These are phyloP conservation scores for Aspergillus amoenus DNA, from an alignment of 2,329 filamentous ascomycete genomes.

Conservation along the genomic window DNA sequence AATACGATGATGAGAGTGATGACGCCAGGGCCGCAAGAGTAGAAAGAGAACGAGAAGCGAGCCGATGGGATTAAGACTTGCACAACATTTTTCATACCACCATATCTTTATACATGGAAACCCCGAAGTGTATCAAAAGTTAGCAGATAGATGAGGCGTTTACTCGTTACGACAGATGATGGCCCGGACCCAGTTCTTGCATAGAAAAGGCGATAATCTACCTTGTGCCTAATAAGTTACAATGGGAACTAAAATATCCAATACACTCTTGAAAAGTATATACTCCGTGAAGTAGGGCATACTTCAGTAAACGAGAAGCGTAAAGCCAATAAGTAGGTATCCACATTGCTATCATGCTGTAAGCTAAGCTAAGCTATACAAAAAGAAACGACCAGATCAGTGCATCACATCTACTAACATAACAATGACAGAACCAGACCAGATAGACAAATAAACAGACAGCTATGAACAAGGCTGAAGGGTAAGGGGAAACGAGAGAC, in stretches of 20 bases:
- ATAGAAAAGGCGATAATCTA: not conserved
- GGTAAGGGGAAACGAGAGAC: constrained; percentile 9
- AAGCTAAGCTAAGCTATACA: not conserved
- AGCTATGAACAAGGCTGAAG: constrained; percentile 15
- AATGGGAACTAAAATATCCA: not conserved
- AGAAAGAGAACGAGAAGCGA: constrained; percentile 42
- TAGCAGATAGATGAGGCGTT: not conserved
- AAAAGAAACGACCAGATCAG: not conserved
- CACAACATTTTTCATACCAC: not conserved
- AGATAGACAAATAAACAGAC: not conserved
- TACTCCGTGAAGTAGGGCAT: too few species aligned
- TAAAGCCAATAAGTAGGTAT: not conserved
- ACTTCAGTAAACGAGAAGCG: too few species aligned
- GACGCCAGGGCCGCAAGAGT: constrained; percentile 35
- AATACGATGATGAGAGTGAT: constrained; percentile 47
- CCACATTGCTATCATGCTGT: constrained; percentile 1
- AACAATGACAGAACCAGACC: constrained; percentile 8
- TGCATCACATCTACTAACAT: constrained; percentile 1
- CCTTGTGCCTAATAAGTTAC: not conserved
- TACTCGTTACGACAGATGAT: not conserved
- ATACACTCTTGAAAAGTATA: not conserved
- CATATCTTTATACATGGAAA: not conserved
- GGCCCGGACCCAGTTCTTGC: not conserved
- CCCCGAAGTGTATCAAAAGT: not conserved
- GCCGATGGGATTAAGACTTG: constrained; percentile 26